Evolutionary conservation across 2,329 filamentous ascomycete genomes (phyloP), one percentile per base, ranked within the genome.

Genomic region (Hypoxylon sp.): DNA sequence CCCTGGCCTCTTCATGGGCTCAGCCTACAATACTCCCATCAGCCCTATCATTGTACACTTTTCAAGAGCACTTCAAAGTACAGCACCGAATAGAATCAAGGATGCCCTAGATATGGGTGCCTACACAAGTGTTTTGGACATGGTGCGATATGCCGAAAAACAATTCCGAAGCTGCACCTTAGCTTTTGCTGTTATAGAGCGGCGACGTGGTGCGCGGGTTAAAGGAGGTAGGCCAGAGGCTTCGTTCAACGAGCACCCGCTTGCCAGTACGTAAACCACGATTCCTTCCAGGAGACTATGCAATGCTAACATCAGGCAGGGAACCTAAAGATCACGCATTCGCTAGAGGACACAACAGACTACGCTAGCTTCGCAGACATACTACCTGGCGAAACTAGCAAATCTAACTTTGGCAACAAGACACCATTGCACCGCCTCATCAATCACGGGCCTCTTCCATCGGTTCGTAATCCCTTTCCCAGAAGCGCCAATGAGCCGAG

Each of bases 341-440:
- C 63, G 0, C 65, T 84, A 1, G 62, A 71, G 2, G 74, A 76
- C 34, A 71, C 70, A 1, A 75, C 80, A 2, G 80, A 84, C 64
- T 79, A 80, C 35, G 76, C 76, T 1, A 78, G 78, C 0, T 75
- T 83, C 36, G 76, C 80, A 0, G n/a, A n/a, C n/a, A 74, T 74
- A 11, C 74, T 79, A 52, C 74, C 75, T 30, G 74, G 70, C 27
- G 66, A 32, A 12, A 30, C 31, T 42, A n/a, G 17, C 2, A 32
- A 32, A 11, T 29, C n/a, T 9, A 16, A 11, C 12, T 7, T 6
- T 3, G 21, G 30, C 23, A 21, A 27, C n/a, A 11, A 34, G 7
- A n/a, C 15, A 9, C 13, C 40, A 9, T 21, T 27, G 13, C 40
- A 44, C 5, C 35, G 29, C 2, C 34, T 74, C 1, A 66, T 83